Conservation (phyloP, 176 grass and related monocot species). For the Oropetium thomaeum region DNA sequence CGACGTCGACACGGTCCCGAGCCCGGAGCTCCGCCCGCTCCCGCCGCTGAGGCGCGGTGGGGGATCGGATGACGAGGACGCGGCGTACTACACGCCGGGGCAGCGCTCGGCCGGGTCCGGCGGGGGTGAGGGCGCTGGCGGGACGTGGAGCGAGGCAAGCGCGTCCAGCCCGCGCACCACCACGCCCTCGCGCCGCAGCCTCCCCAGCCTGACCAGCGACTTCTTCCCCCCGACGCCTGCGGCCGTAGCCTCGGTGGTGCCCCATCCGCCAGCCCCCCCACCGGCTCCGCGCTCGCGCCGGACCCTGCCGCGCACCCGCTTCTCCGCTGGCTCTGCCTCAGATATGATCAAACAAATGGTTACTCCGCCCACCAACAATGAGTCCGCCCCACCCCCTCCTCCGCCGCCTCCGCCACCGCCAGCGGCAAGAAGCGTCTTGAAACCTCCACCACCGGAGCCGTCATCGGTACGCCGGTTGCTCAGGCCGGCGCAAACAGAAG, state of each 20-base stretch:
- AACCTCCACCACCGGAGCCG: slow-evolving; percentile 30
- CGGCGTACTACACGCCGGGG: slow-evolving; percentile 63
- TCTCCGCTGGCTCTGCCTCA: slow-evolving; percentile 47
- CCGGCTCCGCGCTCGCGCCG: slow-evolving; percentile 52
- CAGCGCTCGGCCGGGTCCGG: slow-evolving; percentile 41
- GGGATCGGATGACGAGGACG: slow-evolving; percentile 73
- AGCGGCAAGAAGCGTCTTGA: slow-evolving; percentile 19
- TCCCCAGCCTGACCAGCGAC: slow-evolving; percentile 77
- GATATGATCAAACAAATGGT: slow-evolving; percentile 68
- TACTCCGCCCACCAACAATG: slow-evolving; percentile 15
- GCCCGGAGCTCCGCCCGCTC: slow-evolving; percentile 78
- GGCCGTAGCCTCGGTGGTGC: neutral
- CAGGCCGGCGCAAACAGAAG: slow-evolving; percentile 43
- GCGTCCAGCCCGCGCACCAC: slow-evolving; percentile 64
- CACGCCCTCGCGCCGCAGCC: slow-evolving; percentile 65
- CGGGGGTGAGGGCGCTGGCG: slow-evolving; percentile 29
- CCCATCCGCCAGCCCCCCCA: slow-evolving; percentile 23
- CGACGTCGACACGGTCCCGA: slow-evolving; percentile 64
- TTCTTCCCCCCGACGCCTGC: slow-evolving; percentile 34
- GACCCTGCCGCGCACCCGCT: slow-evolving; percentile 67
- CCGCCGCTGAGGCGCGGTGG: slow-evolving; percentile 55
- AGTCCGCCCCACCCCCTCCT: slow-evolving; percentile 23
- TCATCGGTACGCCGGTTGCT: slow-evolving; percentile 35
- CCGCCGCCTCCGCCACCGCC: slow-evolving; percentile 31
- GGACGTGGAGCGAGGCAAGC: slow-evolving; percentile 49